phyloP scores from a whole-genome alignment of 2,329 filamentous ascomycete genomes.

The Sporothrix brunneoviolacea region DNA sequence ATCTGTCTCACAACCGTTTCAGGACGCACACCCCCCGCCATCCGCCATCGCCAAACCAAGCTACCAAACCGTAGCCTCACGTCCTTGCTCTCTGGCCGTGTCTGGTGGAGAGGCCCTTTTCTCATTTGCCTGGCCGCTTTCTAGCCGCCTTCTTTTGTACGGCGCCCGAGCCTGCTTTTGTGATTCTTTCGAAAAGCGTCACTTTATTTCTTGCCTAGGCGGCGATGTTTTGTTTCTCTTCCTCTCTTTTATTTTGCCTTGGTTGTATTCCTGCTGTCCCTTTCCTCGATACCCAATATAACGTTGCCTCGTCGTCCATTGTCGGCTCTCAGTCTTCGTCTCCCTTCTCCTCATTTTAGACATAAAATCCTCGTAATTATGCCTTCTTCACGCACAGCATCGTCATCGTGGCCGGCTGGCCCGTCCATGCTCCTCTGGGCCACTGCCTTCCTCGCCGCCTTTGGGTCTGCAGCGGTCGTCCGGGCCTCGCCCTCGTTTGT shows the following conservation, averaged over 20 bases:
- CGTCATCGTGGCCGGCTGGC: not conserved
- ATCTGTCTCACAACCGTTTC: conserved; percentile 11
- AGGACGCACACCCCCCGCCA: not conserved
- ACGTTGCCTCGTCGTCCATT: not conserved
- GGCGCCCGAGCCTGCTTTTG: not conserved
- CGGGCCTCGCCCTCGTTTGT: conserved; percentile 1
- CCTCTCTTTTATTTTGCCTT: not conserved
- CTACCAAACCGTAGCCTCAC: not conserved
- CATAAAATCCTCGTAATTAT: not conserved
- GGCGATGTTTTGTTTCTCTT: not conserved
- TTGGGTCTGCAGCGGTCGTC: not conserved
- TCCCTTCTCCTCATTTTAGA: not conserved
- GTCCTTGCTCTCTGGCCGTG: too few species aligned
- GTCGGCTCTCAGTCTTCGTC: too few species aligned
- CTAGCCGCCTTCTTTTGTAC: too few species aligned
- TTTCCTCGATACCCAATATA: not conserved
- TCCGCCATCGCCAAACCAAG: not conserved
- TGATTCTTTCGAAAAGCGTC: not conserved
- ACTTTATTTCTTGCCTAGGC: not conserved
- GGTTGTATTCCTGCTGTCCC: not conserved
- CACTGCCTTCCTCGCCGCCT: not conserved
- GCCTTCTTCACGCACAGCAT: too few species aligned
- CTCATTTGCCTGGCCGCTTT: not conserved
- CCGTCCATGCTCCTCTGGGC: conserved; percentile 8
- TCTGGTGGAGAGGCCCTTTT: too few species aligned